A percentile compares a stretch with the other conserved stretches of the same genome.
Evolutionary conservation across 495 filamentous ascomycete species (phyloP).

Genomic region (Halenospora varia): DNA sequence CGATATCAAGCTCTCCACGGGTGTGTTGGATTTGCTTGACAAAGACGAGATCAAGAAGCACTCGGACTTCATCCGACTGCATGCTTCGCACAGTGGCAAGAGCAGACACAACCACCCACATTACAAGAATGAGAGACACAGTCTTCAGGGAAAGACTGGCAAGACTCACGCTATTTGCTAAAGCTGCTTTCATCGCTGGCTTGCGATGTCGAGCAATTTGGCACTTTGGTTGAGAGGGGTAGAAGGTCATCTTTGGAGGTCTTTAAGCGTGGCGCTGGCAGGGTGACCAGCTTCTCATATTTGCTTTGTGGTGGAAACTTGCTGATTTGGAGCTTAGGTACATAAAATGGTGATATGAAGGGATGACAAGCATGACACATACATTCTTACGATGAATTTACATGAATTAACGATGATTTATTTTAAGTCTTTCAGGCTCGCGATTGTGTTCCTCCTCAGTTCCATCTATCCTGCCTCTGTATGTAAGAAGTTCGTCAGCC

Average conservation of each 20-base stretch:
- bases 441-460: too few relatives aligned
- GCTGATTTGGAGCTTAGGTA: not conserved
- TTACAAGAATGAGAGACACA: slow-evolving; percentile 75
- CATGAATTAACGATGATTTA: not conserved
- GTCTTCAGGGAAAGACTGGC: slow-evolving; percentile 79
- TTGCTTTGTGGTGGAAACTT: too few relatives aligned
- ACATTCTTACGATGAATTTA: not conserved
- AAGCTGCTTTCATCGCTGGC: too few relatives aligned
- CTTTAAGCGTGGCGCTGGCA: not conserved
- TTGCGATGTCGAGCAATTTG: not conserved
- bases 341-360: not conserved
- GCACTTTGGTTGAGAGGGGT: not conserved
- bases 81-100: slow-evolving; percentile 44
- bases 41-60: slow-evolving; percentile 60
- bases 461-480: too few relatives aligned
- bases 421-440: too few relatives aligned
- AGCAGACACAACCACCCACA: slow-evolving; percentile 56
- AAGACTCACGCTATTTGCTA: slow-evolving; percentile 88
- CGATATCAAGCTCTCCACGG: slow-evolving; percentile 68
- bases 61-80: slow-evolving; percentile 56
- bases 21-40: slow-evolving; percentile 70
- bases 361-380: not conserved
- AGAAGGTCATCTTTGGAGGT: not conserved
- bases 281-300: too few relatives aligned
- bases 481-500: too few relatives aligned